Base-by-base conservation (phyloP, 2,329 filamentous ascomycete species). In the Fusarium circinatum region DNA sequence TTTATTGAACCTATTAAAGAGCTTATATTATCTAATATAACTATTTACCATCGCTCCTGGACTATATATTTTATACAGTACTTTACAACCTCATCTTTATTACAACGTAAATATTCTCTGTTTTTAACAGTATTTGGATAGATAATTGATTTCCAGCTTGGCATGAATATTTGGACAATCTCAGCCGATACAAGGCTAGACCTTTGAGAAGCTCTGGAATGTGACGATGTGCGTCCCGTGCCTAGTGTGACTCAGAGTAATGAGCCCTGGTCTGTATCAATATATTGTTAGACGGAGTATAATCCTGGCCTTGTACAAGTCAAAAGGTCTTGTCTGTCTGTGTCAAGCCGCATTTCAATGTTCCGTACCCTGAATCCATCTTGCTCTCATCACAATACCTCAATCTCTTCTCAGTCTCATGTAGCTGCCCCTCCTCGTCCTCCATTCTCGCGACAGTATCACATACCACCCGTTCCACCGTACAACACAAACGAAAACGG, bases 261-360 rank as follows among this genome's bases (percentile, higher is more conserved):
- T 22, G 3, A 22, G 11, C 3, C 22, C 6, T n/a, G 4, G 30
- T 20, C 15, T 24, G 17, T 11, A 20, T 5, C 5, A n/a, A 14
- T 11, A 8, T 12, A 10, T 18, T 24, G 28, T 14, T 0, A 14
- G 47, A 32, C 47, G 0, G 3, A 1, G 3, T 7, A 24, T 22
- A 18, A 10, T 9, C 22, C 7, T 14, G 12, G 12, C 6, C 28
- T 32, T n/a, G 22, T 9, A 9, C 3, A 26, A 22, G 10, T 2
- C 18, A 22, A 26, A 26, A 26, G 32, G 18, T 3, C 32, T 17
- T 14, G 1, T 12, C 12, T 11, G 7, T 12, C 5, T 15, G 2
- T 13, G 3, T 1, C 18, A 4, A 11, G 1, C 18, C 7, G 12
- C 3, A 9, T 14, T 5, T 6, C 18, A 54, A 22, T 18, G 3